Evolutionary conservation across 2,329 filamentous ascomycete genomes (phyloP).

Genomic region (Fusarium armeniacum): DNA sequence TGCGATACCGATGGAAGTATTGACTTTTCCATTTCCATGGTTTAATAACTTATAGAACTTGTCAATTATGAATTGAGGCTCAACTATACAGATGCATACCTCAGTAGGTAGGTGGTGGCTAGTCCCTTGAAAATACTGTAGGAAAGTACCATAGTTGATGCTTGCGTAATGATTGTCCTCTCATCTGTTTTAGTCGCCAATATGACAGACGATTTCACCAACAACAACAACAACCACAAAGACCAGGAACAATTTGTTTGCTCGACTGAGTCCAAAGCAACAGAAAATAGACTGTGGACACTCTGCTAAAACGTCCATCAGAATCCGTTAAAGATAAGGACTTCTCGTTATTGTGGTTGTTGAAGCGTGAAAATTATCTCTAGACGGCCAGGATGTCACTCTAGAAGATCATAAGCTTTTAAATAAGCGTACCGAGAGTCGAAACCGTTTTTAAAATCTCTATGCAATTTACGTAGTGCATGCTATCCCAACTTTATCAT

Average conservation of each 20-base stretch:
- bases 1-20: conserved; percentile 9
- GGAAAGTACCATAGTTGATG: neutral
- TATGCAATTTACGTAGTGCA: neutral
- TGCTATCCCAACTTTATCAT: neutral
- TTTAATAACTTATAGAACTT: neutral
- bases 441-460: neutral
- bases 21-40: neutral
- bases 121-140: neutral
- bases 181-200: neutral
- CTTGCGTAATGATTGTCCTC: neutral
- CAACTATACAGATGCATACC: neutral
- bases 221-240: neutral
- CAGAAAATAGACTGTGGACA: neutral
- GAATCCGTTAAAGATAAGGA: neutral
- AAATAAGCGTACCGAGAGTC: neutral
- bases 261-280: neutral
- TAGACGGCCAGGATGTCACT: neutral
- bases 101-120: neutral
- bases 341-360: neutral
- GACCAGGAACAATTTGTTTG: neutral
- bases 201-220: neutral
- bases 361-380: neutral
- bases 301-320: neutral
- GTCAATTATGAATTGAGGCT: neutral
- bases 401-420: neutral